These are phyloP conservation scores for Nakazawaea molendinolei DNA, from an alignment of 805 yeast genomes.

Conservation along the genomic window DNA sequence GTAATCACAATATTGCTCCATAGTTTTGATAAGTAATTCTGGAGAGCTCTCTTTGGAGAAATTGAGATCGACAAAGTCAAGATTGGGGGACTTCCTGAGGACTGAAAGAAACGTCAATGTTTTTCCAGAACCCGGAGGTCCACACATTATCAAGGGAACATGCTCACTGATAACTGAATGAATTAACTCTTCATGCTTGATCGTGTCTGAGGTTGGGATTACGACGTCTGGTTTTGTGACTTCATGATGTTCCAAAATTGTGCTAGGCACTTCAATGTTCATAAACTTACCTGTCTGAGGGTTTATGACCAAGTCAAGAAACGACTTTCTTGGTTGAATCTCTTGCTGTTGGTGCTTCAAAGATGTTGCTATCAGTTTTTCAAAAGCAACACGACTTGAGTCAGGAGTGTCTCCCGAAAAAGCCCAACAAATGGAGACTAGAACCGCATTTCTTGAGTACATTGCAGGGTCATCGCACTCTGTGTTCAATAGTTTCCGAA, in stretches of 20 bases:
- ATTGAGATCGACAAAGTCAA: conserved; percentile 63
- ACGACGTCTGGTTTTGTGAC: conserved; percentile 57
- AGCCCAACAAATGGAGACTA: conserved; percentile 51
- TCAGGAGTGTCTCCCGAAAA: conserved; percentile 50
- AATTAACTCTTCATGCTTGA: conserved; percentile 56
- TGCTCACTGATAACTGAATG: conserved; percentile 49
- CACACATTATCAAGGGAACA: conserved; percentile 68
- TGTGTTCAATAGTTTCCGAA: conserved; percentile 23
- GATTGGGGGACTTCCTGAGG: conserved; percentile 46
- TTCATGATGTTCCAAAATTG: conserved; percentile 50
- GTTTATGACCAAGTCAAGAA: conserved; percentile 37
- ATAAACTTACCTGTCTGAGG: conserved; percentile 42
- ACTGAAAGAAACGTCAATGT: conserved; percentile 83
- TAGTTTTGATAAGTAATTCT: conserved; percentile 46
- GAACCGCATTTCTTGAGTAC: conserved; percentile 27
- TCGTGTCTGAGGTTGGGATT: conserved; percentile 76
- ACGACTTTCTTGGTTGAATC: conserved; percentile 11
- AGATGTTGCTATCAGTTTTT: too few species aligned
- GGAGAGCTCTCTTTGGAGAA: conserved; percentile 80
- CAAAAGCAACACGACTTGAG: too few species aligned
- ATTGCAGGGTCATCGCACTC: conserved; percentile 20
- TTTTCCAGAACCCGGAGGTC: conserved; percentile 97
- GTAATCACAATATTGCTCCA: conserved; percentile 71
- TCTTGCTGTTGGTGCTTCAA: conserved; percentile 4
- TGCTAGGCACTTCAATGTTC: conserved; percentile 30